Evolutionary conservation across 2,329 filamentous ascomycete species (phyloP).

Genomic region (Aspergillus ibericus): DNA sequence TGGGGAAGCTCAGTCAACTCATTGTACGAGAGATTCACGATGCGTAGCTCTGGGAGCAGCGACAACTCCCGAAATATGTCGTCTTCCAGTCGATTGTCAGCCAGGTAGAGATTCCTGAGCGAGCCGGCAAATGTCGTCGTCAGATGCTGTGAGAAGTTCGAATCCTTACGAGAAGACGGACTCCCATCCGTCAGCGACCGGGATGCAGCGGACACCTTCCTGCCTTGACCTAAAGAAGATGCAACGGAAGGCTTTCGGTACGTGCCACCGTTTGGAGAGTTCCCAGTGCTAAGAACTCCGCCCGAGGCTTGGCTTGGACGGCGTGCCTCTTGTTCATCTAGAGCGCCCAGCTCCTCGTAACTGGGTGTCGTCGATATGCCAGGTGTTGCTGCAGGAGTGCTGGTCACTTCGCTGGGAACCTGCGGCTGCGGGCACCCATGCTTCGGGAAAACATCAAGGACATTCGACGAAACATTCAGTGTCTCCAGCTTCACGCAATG

Average conservation of each 20-base stretch:
- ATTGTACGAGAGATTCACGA: slow-evolving; percentile 94
- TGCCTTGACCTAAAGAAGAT: slow-evolving; percentile 74
- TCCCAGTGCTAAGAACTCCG: slow-evolving; percentile 71
- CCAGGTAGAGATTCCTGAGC: slow-evolving; percentile 78
- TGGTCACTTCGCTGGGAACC: slow-evolving; percentile 53
- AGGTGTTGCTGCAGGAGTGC: slow-evolving; percentile 49
- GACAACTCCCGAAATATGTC: slow-evolving; percentile 93
- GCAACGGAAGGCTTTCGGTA: slow-evolving; percentile 78
- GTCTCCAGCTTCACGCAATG: slow-evolving; percentile 87
- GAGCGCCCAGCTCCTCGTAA: slow-evolving; percentile 71
- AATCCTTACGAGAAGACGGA: slow-evolving; percentile 75
- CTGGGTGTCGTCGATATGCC: slow-evolving; percentile 64
- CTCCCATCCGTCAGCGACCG: slow-evolving; percentile 61
- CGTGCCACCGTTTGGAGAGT: slow-evolving; percentile 62
- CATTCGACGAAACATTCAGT: slow-evolving; percentile 92
- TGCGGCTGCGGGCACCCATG: slow-evolving; percentile 66
- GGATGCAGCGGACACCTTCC: slow-evolving; percentile 82
- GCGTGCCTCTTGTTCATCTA: slow-evolving; percentile 64
- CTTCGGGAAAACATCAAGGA: slow-evolving; percentile 87
- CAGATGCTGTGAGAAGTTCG: slow-evolving; percentile 75
- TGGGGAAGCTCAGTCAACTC: slow-evolving; percentile 89
- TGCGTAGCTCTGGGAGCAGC: slow-evolving; percentile 75
- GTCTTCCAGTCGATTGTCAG: slow-evolving; percentile 91
- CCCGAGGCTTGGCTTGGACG: slow-evolving; percentile 83
- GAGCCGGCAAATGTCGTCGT: slow-evolving; percentile 86